Evolutionary conservation across 2,329 filamentous ascomycete species (phyloP).

Genomic region (Parascedosporium putredinis): DNA sequence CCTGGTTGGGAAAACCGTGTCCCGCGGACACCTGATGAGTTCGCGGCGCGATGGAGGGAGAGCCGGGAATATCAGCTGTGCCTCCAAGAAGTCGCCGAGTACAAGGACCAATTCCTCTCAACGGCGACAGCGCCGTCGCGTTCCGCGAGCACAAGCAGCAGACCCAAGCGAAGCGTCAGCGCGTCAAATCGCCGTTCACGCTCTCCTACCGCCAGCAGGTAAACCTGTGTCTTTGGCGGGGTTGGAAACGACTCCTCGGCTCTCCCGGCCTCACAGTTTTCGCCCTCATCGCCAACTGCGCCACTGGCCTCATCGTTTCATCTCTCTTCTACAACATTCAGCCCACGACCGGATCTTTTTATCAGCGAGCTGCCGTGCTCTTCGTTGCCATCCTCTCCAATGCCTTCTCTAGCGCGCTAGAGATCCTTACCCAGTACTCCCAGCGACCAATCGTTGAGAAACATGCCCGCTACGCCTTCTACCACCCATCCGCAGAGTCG

Average conservation of each 20-base stretch:
- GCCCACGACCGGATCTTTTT: constrained; percentile 45
- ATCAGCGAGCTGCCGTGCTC: constrained; percentile 19
- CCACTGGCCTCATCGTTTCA: constrained; percentile 51
- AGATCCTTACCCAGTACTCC: constrained; percentile 16
- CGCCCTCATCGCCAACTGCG: neutral
- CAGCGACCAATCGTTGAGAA: constrained; percentile 19
- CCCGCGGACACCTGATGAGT: constrained; percentile 52
- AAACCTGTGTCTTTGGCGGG: constrained; percentile 67
- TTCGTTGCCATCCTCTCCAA: constrained; percentile 24
- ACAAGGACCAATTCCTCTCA: constrained; percentile 35
- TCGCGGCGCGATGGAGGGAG: constrained; percentile 47
- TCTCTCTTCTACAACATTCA: constrained; percentile 55
- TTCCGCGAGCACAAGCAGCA: constrained; percentile 43
- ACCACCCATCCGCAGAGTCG: neutral
- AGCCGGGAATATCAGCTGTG: too few species aligned
- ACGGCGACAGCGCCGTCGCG: too few species aligned
- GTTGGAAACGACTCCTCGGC: constrained; percentile 63
- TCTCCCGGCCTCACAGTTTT: constrained; percentile 62
- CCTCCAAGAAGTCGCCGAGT: constrained; percentile 40
- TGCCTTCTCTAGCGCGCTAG: constrained; percentile 17
- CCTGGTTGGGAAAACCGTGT: constrained; percentile 44
- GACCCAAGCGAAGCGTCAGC: constrained; percentile 47
- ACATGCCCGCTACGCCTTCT: constrained; percentile 10
- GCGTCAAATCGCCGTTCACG: constrained; percentile 69
- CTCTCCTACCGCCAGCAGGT: constrained; percentile 69